phyloP scores from a whole-genome alignment of 2,329 filamentous ascomycete genomes.

The Waltergamsia citrina region DNA sequence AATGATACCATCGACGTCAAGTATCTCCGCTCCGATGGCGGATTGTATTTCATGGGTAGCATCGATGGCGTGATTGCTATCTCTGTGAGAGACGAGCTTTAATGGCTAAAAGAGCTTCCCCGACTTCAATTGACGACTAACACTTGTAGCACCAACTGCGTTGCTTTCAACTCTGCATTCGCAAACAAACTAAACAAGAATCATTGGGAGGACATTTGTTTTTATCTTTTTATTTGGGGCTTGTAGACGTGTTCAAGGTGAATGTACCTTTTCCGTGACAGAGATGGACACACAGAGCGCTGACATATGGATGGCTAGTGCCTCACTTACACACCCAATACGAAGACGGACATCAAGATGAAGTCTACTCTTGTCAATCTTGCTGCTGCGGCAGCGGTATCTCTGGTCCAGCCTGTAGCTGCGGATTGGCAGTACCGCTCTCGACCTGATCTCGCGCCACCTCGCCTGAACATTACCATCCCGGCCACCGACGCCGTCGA shows the following conservation, averaged over 20 bases:
- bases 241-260: constrained; percentile 10
- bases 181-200: too few species aligned
- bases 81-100: too few species aligned
- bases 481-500: constrained; percentile 27
- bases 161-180: too few species aligned
- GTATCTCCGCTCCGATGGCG: too few species aligned
- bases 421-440: constrained; percentile 13
- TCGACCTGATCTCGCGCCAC: constrained; percentile 13
- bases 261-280: constrained; percentile 12
- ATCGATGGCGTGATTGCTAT: too few species aligned
- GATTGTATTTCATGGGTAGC: too few species aligned
- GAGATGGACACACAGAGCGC: constrained; percentile 9
- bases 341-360: not conserved
- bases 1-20: too few species aligned
- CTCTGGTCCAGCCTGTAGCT: not conserved
- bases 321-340: not conserved
- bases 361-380: not conserved
- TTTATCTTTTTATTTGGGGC: too few species aligned
- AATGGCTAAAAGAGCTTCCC: too few species aligned
- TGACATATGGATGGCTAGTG: constrained; percentile 8
- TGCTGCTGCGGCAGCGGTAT: not conserved
- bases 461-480: constrained; percentile 30
- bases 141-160: too few species aligned
- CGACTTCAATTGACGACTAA: too few species aligned
- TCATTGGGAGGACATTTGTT: too few species aligned